phyloP scores from a whole-genome alignment of 768 basidiomycete species.

The Termitomyces sp. region DNA sequence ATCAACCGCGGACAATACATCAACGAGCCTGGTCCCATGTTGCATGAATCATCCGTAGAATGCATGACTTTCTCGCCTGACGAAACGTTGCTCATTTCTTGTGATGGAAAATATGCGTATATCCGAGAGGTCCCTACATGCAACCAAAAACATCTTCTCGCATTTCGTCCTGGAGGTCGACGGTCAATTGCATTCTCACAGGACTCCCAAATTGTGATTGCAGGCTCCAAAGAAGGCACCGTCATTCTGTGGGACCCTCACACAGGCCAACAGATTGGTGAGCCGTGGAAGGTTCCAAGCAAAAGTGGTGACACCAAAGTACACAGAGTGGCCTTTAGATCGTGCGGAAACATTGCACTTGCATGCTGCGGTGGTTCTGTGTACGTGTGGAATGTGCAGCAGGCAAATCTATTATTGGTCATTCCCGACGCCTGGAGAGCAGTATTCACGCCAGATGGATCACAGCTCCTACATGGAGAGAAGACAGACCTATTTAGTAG shows the following conservation, averaged over 20 bases:
- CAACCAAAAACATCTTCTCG: not conserved
- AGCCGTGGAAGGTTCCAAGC: not conserved
- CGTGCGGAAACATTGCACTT: not conserved
- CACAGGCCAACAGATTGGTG: not conserved
- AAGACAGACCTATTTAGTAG: too few relatives aligned
- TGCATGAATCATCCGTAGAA: not conserved
- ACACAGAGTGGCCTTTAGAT: not conserved
- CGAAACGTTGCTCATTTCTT: not conserved
- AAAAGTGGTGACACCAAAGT: not conserved
- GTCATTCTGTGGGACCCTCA: not conserved
- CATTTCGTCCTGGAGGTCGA: too few relatives aligned
- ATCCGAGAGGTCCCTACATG: not conserved
- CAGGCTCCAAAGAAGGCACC: too few relatives aligned
- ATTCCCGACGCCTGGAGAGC: not conserved
- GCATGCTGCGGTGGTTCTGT: not conserved
- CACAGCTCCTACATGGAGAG: too few relatives aligned
- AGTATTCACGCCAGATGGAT: not conserved
- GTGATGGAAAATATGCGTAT: not conserved
- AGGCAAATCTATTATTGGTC: not conserved
- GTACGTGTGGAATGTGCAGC: not conserved
- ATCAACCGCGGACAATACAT: not conserved
- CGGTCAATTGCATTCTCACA: not conserved
- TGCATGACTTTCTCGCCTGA: not conserved
- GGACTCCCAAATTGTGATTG: too few relatives aligned
- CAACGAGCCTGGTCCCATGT: not conserved